These are phyloP conservation scores for Cercospora citrullina DNA, from an alignment of 2,329 filamentous ascomycete species.

Conservation along the genomic window DNA sequence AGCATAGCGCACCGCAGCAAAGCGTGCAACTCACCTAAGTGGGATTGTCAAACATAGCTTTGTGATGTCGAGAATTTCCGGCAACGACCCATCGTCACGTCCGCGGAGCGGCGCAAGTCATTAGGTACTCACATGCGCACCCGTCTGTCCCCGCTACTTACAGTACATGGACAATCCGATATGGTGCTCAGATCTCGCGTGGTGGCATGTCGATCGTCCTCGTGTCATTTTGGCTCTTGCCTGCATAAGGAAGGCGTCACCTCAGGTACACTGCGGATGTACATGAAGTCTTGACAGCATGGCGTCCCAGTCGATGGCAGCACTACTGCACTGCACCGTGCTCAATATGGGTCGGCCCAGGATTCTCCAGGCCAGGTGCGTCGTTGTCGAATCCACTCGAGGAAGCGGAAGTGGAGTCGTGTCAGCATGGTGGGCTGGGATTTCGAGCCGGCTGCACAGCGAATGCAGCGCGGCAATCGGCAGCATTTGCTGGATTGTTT, in stretches of 20 bases:
- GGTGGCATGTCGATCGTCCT: background rate
- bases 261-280: background rate
- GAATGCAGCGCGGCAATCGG: background rate
- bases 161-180: background rate
- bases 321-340: background rate
- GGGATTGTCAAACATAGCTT: background rate
- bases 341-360: background rate
- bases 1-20: background rate
- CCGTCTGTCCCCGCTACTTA: background rate
- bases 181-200: background rate
- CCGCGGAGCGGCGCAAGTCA: background rate
- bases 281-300: background rate
- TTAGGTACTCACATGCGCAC: background rate
- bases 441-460: background rate
- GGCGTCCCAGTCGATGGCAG: background rate
- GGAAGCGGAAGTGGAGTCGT: background rate
- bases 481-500: background rate
- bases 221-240: background rate
- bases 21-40: background rate
- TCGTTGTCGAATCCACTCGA: background rate
- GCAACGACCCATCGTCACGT: background rate
- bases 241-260: background rate
- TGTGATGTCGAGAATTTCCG: background rate
- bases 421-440: slow-evolving; percentile 6
- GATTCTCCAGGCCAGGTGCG: slow-evolving; percentile 5